phyloP scores from a whole-genome alignment of 352 stramenopile species.

The Phytopythium aichiense region DNA sequence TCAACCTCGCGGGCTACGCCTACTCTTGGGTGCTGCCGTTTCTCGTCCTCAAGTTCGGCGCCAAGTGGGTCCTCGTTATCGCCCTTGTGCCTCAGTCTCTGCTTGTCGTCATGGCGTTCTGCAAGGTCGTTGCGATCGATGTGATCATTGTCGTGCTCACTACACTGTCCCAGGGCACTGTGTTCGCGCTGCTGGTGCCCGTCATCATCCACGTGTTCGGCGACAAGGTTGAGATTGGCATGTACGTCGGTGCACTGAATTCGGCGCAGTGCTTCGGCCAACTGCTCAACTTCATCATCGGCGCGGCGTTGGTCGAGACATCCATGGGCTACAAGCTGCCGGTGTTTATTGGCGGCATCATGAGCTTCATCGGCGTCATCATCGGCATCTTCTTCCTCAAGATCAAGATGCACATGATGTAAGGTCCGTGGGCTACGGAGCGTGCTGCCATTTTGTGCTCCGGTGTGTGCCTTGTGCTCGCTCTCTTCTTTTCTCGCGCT shows the following conservation, averaged over 20 bases:
- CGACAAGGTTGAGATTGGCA: constrained; percentile 40
- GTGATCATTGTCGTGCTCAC: constrained; percentile 49
- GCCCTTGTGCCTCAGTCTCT: constrained; percentile 41
- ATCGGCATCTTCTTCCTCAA: constrained; percentile 27
- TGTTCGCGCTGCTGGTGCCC: constrained; percentile 69
- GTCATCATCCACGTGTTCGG: constrained; percentile 68
- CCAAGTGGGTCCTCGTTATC: constrained; percentile 33
- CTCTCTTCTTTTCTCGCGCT: not conserved
- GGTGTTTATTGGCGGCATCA: constrained; percentile 20
- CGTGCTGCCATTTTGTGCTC: not conserved
- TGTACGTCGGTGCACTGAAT: constrained; percentile 73
- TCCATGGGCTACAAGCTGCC: constrained; percentile 22
- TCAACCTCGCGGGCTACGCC: constrained; percentile 45
- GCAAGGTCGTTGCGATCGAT: constrained; percentile 32
- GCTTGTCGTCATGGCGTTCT: constrained; percentile 52
- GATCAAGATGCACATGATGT: constrained; percentile 23
- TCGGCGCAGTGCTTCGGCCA: constrained; percentile 71
- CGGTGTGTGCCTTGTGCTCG: not conserved
- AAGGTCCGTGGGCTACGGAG: not conserved
- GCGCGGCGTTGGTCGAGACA: constrained; percentile 17
- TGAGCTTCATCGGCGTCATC: constrained; percentile 35
- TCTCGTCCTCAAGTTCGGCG: constrained; percentile 35
- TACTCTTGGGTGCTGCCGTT: constrained; percentile 50
- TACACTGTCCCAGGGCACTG: constrained; percentile 42
- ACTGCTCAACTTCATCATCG: constrained; percentile 34